Evolutionary conservation across 2,329 filamentous ascomycete genomes (phyloP).

Genomic region (Mariannaea sp.): DNA sequence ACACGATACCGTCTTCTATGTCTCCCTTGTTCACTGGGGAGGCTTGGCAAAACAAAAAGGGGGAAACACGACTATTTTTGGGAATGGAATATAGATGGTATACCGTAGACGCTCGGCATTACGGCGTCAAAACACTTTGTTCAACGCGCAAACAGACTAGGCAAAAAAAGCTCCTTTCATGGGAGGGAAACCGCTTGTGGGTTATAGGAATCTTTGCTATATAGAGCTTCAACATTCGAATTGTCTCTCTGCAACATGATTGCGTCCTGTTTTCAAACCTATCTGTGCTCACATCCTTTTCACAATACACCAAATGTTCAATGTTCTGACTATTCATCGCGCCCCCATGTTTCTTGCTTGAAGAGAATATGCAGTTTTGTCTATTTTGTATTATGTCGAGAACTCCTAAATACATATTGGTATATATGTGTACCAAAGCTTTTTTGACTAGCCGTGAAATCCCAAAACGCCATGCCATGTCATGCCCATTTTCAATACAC

Average conservation of each 20-base stretch:
- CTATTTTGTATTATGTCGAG: constrained; percentile 1
- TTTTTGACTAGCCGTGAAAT: constrained; percentile 32
- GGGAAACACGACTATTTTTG: constrained; percentile 16
- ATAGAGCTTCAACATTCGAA: constrained; percentile 23
- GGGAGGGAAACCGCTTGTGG: constrained; percentile 19
- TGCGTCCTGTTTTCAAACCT: neutral
- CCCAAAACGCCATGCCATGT: constrained; percentile 46
- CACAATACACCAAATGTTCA: too few species aligned
- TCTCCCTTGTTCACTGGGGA: constrained; percentile 7
- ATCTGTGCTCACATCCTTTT: too few species aligned
- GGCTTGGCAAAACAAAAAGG: constrained; percentile 1
- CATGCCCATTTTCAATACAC: constrained; percentile 29
- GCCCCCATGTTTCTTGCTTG: too few species aligned
- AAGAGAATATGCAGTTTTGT: neutral
- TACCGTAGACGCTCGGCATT: constrained; percentile 16
- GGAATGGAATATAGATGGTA: constrained; percentile 21
- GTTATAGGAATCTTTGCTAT: constrained; percentile 19
- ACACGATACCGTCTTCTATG: constrained; percentile 13
- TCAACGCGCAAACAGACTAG: constrained; percentile 32
- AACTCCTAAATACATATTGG: constrained; percentile 12
- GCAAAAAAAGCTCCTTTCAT: constrained; percentile 20
- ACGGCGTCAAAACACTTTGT: constrained; percentile 11
- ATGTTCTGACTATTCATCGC: too few species aligned
- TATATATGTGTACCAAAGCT: constrained; percentile 29
- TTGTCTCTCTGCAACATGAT: constrained; percentile 3